Conservation (phyloP, 176 grass and related monocot species). For the Bonia amplexicaulis region DNA sequence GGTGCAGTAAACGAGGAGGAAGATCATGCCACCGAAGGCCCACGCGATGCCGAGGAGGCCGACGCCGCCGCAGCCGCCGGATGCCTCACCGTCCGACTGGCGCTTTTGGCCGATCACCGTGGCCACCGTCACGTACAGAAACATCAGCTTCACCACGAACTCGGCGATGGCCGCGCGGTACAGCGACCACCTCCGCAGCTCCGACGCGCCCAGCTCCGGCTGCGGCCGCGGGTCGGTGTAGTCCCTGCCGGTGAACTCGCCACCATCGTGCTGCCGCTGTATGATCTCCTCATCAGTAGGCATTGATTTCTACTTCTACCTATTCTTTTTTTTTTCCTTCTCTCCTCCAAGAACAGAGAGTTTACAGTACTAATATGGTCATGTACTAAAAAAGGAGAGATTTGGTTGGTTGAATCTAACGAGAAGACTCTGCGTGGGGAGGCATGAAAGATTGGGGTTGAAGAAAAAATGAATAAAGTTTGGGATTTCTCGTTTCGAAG, state of each 20-base stretch:
- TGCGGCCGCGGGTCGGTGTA: conserved; percentile 12
- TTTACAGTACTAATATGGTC: neutral
- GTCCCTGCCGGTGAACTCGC: neutral
- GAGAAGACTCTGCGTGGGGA: neutral
- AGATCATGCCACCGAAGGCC: conserved; percentile 68
- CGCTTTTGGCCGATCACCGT: conserved; percentile 41
- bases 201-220: conserved; percentile 14
- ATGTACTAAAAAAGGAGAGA: too few species aligned
- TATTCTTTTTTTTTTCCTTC: neutral
- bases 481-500: neutral
- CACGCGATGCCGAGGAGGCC: conserved; percentile 41
- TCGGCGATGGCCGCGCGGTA: conserved; percentile 50
- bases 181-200: conserved; percentile 43
- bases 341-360: neutral
- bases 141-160: conserved; percentile 47
- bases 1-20: conserved; percentile 68
- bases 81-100: neutral
- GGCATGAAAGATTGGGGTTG: neutral
- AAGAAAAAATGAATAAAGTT: neutral
- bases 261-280: neutral
- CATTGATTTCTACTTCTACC: neutral
- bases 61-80: conserved; percentile 17
- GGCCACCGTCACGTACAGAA: conserved; percentile 44
- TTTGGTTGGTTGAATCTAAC: neutral
- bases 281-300: neutral